Evolutionary conservation across 2,329 filamentous ascomycete species (phyloP).

Genomic region (Whalleya microplaca): DNA sequence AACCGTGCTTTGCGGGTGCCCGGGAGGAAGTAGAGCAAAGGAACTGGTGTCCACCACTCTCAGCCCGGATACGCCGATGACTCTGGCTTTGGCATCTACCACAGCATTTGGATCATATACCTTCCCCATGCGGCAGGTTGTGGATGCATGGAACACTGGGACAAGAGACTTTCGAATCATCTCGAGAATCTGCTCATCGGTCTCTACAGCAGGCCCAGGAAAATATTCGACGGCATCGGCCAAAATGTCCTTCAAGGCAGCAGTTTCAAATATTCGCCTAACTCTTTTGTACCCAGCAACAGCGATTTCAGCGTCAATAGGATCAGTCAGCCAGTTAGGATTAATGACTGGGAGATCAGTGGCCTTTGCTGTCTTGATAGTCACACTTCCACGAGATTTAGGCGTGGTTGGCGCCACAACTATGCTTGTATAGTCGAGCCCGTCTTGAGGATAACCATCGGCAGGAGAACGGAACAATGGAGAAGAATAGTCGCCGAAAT

Average conservation of each 20-base stretch:
- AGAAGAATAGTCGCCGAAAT: constrained; percentile 11
- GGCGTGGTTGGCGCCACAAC: constrained; percentile 1
- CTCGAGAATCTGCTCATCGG: constrained; percentile 8
- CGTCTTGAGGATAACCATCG: constrained; percentile 7
- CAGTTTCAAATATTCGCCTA: background rate
- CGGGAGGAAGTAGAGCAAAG: too few species aligned
- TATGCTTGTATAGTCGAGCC: constrained; percentile 17
- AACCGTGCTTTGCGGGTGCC: too few species aligned
- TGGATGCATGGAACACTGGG: constrained; percentile 6
- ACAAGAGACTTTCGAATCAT: background rate
- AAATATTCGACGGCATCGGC: constrained; percentile 3
- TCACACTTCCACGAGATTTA: constrained; percentile 21
- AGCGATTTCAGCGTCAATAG: constrained; percentile 49
- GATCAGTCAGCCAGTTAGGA: constrained; percentile 48
- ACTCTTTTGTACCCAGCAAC: constrained; percentile 32
- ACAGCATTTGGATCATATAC: constrained; percentile 5
- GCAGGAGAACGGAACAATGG: too few species aligned
- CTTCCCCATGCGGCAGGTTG: constrained; percentile 12
- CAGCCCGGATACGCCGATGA: too few species aligned
- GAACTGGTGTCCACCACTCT: too few species aligned
- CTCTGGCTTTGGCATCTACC: background rate
- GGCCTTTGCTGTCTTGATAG: constrained; percentile 10
- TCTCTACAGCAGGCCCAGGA: constrained; percentile 3
- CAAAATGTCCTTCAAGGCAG: background rate
- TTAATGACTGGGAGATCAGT: constrained; percentile 37